phyloP scores from a whole-genome alignment of 108 stramenopile genomes.

The Cyclostephanos tholiformis region DNA sequence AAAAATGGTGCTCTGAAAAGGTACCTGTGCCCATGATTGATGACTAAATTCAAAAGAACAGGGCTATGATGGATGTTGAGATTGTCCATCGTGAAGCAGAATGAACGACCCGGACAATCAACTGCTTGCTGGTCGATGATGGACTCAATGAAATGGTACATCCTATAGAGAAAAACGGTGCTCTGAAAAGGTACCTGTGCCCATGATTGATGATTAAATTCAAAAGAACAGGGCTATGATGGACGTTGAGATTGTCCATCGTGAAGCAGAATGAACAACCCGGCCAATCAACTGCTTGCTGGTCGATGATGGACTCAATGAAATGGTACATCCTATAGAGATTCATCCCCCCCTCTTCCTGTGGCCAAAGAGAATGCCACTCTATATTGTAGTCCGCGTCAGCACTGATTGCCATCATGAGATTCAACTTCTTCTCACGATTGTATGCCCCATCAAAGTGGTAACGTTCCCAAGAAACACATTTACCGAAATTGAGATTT shows the following conservation, averaged over 20 bases:
- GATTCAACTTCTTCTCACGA: conserved; percentile 17
- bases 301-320: conserved; percentile 17
- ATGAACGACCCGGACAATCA: too few species aligned
- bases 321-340: conserved; percentile 12
- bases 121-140: too few species aligned
- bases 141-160: too few species aligned
- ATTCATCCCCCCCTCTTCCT: conserved; percentile 29
- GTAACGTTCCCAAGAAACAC: conserved; percentile 7
- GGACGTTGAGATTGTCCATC: conserved; percentile 29
- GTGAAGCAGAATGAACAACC: conserved; percentile 22
- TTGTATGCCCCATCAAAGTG: conserved; percentile 28
- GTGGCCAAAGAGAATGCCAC: conserved; percentile 15
- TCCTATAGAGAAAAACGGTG: too few species aligned
- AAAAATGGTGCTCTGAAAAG: too few species aligned
- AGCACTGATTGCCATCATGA: conserved; percentile 24
- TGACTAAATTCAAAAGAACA: too few species aligned
- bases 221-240: conserved; percentile 12
- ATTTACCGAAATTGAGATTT: conserved; percentile 12
- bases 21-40: too few species aligned
- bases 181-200: conserved; percentile 22
- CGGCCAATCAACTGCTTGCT: conserved; percentile 7
- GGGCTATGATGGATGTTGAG: too few species aligned
- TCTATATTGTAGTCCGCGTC: conserved; percentile 15
- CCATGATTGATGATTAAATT: conserved; percentile 9
- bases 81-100: too few species aligned